Conservation (phyloP, 1,284 basidiomycete species). For the Singerocomus inundabilis region DNA sequence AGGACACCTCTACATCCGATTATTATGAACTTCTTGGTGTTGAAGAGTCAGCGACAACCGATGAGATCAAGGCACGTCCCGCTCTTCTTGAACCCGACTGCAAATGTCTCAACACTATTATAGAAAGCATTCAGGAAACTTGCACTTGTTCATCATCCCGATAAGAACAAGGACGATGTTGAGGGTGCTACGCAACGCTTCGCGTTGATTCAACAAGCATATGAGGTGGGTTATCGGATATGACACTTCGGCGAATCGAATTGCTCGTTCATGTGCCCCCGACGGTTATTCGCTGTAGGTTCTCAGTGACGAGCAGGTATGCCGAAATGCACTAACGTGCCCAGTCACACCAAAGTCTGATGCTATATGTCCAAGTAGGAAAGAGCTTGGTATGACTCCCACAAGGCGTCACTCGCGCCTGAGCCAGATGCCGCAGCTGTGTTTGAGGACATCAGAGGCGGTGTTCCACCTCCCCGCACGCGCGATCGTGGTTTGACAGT, state of each 20-base stretch:
- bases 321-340: conserved; percentile 22
- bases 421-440: conserved; percentile 82
- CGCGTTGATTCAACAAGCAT: conserved; percentile 88
- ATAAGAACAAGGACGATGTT: conserved; percentile 81
- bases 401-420: conserved; percentile 81
- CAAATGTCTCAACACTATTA: conserved; percentile 3
- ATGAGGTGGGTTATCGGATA: conserved; percentile 58
- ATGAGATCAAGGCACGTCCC: conserved; percentile 78
- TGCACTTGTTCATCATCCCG: conserved; percentile 85
- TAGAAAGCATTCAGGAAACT: conserved; percentile 82
- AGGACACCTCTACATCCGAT: conserved; percentile 43
- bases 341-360: conserved; percentile 14
- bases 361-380: conserved; percentile 61
- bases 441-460: conserved; percentile 81
- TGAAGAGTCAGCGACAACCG: conserved; percentile 75
- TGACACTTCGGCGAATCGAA: not conserved
- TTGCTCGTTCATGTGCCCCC: not conserved
- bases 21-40: conserved; percentile 84
- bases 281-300: conserved; percentile 46
- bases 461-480: conserved; percentile 63
- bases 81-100: not conserved
- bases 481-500: conserved; percentile 80
- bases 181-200: conserved; percentile 90
- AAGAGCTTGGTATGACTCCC: conserved; percentile 98
- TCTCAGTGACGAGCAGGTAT: conserved; percentile 88